These are phyloP conservation scores for Hortiboletus flavorubellus DNA, from an alignment of 768 basidiomycete species.

Conservation along the genomic window DNA sequence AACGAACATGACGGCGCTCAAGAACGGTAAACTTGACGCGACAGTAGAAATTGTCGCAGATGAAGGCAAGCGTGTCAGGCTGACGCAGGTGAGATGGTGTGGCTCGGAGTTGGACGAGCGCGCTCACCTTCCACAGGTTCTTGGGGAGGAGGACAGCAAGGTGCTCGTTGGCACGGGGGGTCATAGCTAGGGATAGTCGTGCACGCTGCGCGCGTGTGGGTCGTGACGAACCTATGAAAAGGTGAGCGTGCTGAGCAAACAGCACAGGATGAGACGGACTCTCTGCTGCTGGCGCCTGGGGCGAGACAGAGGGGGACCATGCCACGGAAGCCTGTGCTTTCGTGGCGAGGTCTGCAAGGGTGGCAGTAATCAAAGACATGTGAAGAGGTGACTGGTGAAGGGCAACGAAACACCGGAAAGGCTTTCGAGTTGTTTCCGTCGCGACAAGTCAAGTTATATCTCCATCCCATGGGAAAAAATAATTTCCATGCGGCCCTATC, in stretches of 20 bases:
- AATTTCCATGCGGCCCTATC: conserved; percentile 2
- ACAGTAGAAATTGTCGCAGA: conserved; percentile 76
- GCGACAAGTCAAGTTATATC: conserved; percentile 32
- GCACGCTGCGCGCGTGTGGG: conserved; percentile 15
- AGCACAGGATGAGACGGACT: conserved; percentile 4
- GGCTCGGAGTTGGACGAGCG: not conserved
- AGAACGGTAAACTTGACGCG: conserved; percentile 60
- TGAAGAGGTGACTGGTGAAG: conserved; percentile 17
- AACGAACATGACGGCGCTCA: conserved; percentile 71
- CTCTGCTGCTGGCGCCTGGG: conserved; percentile 9
- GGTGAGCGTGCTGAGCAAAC: not conserved
- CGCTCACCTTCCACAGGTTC: conserved; percentile 68
- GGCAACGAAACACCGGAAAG: conserved; percentile 5
- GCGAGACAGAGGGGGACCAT: conserved; percentile 3
- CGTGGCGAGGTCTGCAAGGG: conserved; percentile 27
- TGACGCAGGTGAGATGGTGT: conserved; percentile 28
- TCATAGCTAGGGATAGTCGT: conserved; percentile 16
- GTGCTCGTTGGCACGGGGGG: conserved; percentile 55
- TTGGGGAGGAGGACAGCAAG: conserved; percentile 71
- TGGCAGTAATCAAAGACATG: conserved; percentile 30
- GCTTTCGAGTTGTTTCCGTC: conserved; percentile 16
- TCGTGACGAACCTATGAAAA: conserved; percentile 21
- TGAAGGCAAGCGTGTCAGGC: conserved; percentile 58
- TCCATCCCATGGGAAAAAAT: conserved; percentile 29
- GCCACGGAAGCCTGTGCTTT: conserved; percentile 23